These are phyloP conservation scores for Solanum gandarillasii DNA, from an alignment of 257 asterid species.

Conservation along the genomic window DNA sequence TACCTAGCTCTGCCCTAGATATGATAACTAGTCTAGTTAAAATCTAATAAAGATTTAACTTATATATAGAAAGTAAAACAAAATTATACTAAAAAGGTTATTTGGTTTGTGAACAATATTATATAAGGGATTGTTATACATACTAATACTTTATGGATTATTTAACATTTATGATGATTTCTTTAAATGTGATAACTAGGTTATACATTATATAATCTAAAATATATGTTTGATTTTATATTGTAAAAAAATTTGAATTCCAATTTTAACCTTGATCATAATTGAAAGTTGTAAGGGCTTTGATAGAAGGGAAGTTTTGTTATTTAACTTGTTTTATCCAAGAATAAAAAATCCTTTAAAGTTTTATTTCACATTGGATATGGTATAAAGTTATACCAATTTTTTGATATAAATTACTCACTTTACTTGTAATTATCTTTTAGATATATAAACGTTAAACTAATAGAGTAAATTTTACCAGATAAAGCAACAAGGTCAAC, in stretches of 20 bases:
- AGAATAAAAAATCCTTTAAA: background rate
- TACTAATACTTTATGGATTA: no score
- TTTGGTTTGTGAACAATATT: background rate
- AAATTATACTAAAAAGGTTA: no score
- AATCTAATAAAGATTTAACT: no score
- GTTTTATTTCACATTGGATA: background rate
- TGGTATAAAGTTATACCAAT: background rate
- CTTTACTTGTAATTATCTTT: background rate
- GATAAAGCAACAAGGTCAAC: slow-evolving; percentile 71
- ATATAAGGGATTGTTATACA: background rate
- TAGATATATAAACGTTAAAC: background rate
- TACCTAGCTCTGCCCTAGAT: background rate
- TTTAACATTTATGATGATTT: background rate
- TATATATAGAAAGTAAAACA: no score
- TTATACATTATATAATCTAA: no score
- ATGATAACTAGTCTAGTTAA: no score
- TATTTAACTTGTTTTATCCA: background rate
- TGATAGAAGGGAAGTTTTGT: background rate
- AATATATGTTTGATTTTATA: background rate
- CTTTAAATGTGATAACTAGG: background rate
- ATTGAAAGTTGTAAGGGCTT: background rate
- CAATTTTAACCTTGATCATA: background rate
- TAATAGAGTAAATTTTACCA: slow-evolving; percentile 19
- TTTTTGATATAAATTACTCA: background rate
- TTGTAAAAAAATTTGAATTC: background rate